Evolutionary conservation across 371 early-diverging fungal species (phyloP).

Genomic region (Mucor racemosus): DNA sequence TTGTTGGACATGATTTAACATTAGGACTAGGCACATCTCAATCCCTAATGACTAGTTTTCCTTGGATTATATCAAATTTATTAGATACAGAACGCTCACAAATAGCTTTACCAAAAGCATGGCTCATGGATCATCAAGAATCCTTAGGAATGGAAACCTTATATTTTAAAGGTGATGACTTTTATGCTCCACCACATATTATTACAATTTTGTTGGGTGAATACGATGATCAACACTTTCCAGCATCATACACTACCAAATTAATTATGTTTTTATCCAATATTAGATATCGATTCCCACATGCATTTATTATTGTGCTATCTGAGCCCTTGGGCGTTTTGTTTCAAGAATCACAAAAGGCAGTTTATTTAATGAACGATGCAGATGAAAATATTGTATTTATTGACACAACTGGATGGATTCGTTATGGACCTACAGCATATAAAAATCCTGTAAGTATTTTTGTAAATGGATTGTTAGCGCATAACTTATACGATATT

Average conservation of each 20-base stretch:
- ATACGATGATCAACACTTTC: slow-evolving; percentile 27
- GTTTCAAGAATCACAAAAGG: slow-evolving; percentile 37
- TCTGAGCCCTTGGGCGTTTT: slow-evolving; percentile 45
- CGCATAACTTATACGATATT: not conserved
- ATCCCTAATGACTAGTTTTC: slow-evolving; percentile 34
- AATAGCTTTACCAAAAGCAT: slow-evolving; percentile 38
- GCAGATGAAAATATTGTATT: slow-evolving; percentile 38
- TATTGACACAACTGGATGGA: slow-evolving; percentile 41
- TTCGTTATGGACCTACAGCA: slow-evolving; percentile 33
- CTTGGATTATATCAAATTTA: slow-evolving; percentile 34
- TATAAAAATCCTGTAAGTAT: slow-evolving; percentile 32
- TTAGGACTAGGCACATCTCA: slow-evolving; percentile 34
- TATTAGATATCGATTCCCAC: slow-evolving; percentile 22
- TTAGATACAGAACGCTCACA: slow-evolving; percentile 37
- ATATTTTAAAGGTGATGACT: slow-evolving; percentile 34
- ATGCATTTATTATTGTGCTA: slow-evolving; percentile 31
- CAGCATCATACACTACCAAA: slow-evolving; percentile 15
- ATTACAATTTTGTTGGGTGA: slow-evolving; percentile 28
- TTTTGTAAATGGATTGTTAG: not conserved
- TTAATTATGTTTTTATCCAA: slow-evolving; percentile 28
- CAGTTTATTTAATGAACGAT: slow-evolving; percentile 31
- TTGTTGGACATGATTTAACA: slow-evolving; percentile 39
- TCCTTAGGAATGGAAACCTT: slow-evolving; percentile 37
- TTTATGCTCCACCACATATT: slow-evolving; percentile 10
- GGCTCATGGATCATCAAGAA: slow-evolving; percentile 31